These are phyloP conservation scores for Dictyostelium firmibasis DNA, from an alignment of 78 protist species.

Conservation along the genomic window DNA sequence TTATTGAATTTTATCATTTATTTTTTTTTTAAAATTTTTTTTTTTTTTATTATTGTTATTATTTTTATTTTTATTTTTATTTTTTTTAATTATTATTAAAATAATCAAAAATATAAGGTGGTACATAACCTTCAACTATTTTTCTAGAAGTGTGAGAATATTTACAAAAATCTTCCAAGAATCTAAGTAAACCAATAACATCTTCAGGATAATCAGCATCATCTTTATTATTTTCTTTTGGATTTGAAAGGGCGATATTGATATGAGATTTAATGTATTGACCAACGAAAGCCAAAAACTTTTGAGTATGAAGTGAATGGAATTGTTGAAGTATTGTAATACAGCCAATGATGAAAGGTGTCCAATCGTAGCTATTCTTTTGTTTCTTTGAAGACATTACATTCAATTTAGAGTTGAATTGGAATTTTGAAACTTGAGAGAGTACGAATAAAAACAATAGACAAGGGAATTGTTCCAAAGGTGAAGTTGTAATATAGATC, in stretches of 20 bases:
- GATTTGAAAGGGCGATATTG: constrained; percentile 33
- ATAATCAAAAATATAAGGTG: constrained; percentile 82
- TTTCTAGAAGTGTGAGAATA: constrained; percentile 60
- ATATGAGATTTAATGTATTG: constrained; percentile 87
- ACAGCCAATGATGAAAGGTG: constrained; percentile 91
- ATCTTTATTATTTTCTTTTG: constrained; percentile 23
- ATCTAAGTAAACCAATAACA: constrained; percentile 65
- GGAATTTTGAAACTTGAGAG: constrained; percentile 70
- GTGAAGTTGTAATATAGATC: constrained; percentile 89
- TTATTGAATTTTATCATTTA: no score
- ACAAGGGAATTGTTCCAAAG: constrained; percentile 73
- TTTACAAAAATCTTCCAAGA: constrained; percentile 87
- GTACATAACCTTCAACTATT: constrained; percentile 75
- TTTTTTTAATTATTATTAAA: constrained; percentile 9
- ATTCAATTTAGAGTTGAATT: constrained; percentile 31
- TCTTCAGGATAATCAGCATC: constrained; percentile 85
- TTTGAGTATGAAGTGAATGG: constrained; percentile 83
- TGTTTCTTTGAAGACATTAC: constrained; percentile 37
- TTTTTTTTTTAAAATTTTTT: no score
- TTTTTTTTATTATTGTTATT: no score
- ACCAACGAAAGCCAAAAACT: constrained; percentile 82
- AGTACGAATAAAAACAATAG: constrained; percentile 62
- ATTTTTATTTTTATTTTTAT: no score
- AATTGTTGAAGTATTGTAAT: constrained; percentile 94
- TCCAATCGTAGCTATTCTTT: constrained; percentile 83